Evolutionary conservation across 768 basidiomycete species (phyloP).

Genomic region (Boletus reticuloceps): DNA sequence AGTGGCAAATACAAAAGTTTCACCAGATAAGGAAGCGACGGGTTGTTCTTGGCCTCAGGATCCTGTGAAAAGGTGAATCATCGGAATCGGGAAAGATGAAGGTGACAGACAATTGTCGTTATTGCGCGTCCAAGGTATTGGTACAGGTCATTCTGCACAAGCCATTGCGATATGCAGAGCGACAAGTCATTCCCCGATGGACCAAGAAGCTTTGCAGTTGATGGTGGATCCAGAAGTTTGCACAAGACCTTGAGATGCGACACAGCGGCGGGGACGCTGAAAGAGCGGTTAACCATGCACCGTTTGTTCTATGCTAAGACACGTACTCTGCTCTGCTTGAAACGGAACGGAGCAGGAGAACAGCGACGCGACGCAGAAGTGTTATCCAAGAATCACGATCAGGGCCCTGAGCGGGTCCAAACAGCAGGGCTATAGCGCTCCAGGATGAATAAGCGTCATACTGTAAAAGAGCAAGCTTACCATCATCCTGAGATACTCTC

Average conservation of each 20-base stretch:
- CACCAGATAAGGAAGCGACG: slow-evolving; percentile 28
- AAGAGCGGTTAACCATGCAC: background rate
- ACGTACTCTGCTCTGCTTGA: slow-evolving; percentile 52
- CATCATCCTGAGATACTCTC: slow-evolving; percentile 18
- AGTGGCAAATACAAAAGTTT: slow-evolving; percentile 27
- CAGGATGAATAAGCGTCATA: background rate
- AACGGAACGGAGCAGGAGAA: slow-evolving; percentile 52
- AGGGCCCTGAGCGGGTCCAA: slow-evolving; percentile 36
- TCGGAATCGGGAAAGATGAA: background rate
- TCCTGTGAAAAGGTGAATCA: slow-evolving; percentile 39
- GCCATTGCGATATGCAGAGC: slow-evolving; percentile 40
- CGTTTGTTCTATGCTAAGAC: background rate
- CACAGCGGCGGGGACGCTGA: slow-evolving; percentile 48
- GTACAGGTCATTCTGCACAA: slow-evolving; percentile 50
- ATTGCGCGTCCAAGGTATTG: slow-evolving; percentile 17
- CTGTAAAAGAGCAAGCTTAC: slow-evolving; percentile 7
- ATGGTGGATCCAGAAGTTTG: slow-evolving; percentile 38
- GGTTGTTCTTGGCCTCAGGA: slow-evolving; percentile 48
- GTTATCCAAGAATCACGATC: slow-evolving; percentile 56
- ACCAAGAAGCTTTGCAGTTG: slow-evolving; percentile 18
- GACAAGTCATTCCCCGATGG: slow-evolving; percentile 32
- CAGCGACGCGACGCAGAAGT: slow-evolving; percentile 48
- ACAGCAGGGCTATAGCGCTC: slow-evolving; percentile 36
- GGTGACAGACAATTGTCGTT: slow-evolving; percentile 45
- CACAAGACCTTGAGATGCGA: slow-evolving; percentile 52